Conservation (phyloP, 345 rosid species). For the Capsella bursapastoris region DNA sequence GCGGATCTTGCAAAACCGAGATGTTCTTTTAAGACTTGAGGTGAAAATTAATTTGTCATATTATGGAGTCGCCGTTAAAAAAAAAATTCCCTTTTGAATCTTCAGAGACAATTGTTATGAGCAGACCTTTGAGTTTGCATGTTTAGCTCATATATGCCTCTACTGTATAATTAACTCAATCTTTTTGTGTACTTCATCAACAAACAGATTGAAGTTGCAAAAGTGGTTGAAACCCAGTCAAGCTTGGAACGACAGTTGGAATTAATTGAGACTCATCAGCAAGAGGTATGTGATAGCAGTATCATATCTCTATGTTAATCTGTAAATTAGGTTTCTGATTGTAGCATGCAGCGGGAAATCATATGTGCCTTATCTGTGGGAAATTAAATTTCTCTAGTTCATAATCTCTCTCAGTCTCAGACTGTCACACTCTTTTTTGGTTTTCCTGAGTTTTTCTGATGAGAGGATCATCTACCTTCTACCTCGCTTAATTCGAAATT, state of each 20-base stretch:
- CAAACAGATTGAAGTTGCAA: conserved; percentile 90
- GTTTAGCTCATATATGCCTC: conserved; percentile 7
- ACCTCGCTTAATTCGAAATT: not conserved
- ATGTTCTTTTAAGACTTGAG: conserved; percentile 97
- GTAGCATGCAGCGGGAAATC: conserved; percentile 4
- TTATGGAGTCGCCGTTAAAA: conserved; percentile 8
- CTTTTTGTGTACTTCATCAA: conserved; percentile 28
- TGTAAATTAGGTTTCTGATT: conserved; percentile 6
- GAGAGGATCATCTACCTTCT: not conserved
- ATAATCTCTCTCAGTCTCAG: not conserved
- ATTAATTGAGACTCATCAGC: conserved; percentile 96
- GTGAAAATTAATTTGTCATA: conserved; percentile 42
- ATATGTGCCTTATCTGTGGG: conserved; percentile 10
- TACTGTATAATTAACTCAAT: conserved; percentile 25
- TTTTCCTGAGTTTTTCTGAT: not conserved
- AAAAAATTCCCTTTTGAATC: conserved; percentile 12
- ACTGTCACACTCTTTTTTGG: not conserved
- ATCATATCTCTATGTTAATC: conserved; percentile 3
- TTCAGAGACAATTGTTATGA: conserved; percentile 18
- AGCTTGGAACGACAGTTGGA: conserved; percentile 85
- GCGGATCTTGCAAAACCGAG: conserved; percentile 94
- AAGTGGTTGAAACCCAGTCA: conserved; percentile 93
- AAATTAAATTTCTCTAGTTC: not conserved
- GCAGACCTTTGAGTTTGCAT: not conserved
- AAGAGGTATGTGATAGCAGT: conserved; percentile 63